Percentiles rank a stretch among this genome's conserved stretches.
These are phyloP conservation scores for Nasturtium officinale DNA, from an alignment of 345 rosid genomes.

Conservation along the genomic window DNA sequence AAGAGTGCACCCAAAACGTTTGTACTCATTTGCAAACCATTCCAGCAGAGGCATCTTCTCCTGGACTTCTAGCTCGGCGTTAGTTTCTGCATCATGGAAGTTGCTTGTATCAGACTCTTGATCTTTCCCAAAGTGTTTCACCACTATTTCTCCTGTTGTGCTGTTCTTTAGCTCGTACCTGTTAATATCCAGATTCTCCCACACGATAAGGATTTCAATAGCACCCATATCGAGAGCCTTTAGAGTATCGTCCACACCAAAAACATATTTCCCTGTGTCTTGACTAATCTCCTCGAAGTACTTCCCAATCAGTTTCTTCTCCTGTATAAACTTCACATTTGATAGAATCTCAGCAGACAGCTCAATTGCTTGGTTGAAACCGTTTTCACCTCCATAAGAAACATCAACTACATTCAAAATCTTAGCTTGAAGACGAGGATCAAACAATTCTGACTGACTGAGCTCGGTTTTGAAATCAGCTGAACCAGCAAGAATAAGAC, in stretches of 20 bases:
- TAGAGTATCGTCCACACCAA: slow-evolving; percentile 84
- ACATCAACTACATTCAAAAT: slow-evolving; percentile 90
- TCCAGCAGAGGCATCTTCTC: slow-evolving; percentile 80
- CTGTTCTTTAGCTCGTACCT: slow-evolving; percentile 71
- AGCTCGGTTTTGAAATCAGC: slow-evolving; percentile 95
- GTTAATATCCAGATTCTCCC: slow-evolving; percentile 88
- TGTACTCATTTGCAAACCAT: slow-evolving; percentile 93
- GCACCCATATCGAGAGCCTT: slow-evolving; percentile 93
- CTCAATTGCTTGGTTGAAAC: slow-evolving; percentile 92
- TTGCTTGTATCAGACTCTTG: slow-evolving; percentile 72
- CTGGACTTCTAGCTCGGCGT: slow-evolving; percentile 72
- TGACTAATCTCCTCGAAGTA: slow-evolving; percentile 96
- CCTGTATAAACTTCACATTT: slow-evolving; percentile 94
- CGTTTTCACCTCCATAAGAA: slow-evolving; percentile 92
- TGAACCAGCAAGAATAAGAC: slow-evolving; percentile 91
- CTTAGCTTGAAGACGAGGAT: slow-evolving; percentile 94
- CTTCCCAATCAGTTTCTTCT: slow-evolving; percentile 81
- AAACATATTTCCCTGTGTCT: slow-evolving; percentile 88
- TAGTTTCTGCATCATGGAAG: slow-evolving; percentile 64
- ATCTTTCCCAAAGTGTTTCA: slow-evolving; percentile 77
- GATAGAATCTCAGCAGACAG: slow-evolving; percentile 85
- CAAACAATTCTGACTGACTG: slow-evolving; percentile 94
- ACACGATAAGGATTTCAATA: slow-evolving; percentile 82
- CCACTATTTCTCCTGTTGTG: slow-evolving; percentile 56
- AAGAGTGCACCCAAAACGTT: slow-evolving; percentile 75